phyloP scores from a whole-genome alignment of 768 basidiomycete genomes.

The Collybia sordida region DNA sequence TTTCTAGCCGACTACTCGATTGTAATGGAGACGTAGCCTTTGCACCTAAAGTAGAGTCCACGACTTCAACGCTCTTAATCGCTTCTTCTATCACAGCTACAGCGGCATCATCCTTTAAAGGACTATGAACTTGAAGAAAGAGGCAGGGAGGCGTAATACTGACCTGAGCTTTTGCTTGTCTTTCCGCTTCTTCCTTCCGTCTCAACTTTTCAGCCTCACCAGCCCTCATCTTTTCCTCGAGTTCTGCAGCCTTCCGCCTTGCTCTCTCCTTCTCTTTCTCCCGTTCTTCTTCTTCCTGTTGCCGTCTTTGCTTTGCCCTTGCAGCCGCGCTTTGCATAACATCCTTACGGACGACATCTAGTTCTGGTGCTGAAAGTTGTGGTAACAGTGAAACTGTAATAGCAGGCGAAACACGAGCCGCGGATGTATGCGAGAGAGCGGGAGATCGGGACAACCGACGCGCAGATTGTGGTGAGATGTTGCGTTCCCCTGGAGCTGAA shows the following conservation, averaged over 20 bases:
- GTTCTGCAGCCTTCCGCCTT: constrained; percentile 71
- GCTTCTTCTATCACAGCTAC: constrained; percentile 48
- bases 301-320: constrained; percentile 74
- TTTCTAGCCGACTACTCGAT: constrained; percentile 1
- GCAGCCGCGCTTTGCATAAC: constrained; percentile 86
- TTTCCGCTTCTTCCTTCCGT: constrained; percentile 19
- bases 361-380: constrained; percentile 36
- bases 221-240: constrained; percentile 66
- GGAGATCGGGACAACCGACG: constrained; percentile 43
- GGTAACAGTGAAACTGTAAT: constrained; percentile 29
- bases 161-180: constrained; percentile 13
- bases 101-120: constrained; percentile 33
- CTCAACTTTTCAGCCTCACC: constrained; percentile 35
- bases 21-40: neutral
- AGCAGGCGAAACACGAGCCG: constrained; percentile 34
- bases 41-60: constrained; percentile 1
- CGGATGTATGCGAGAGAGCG: constrained; percentile 39
- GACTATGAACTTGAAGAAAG: neutral
- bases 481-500: constrained; percentile 25
- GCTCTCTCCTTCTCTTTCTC: constrained; percentile 82
- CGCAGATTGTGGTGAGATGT: neutral
- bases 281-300: constrained; percentile 82
- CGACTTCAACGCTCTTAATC: constrained; percentile 24
- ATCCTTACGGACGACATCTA: constrained; percentile 70
- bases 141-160: neutral